Conservation (phyloP, 2,329 filamentous ascomycete genomes). For the Aspergillus japonicus region DNA sequence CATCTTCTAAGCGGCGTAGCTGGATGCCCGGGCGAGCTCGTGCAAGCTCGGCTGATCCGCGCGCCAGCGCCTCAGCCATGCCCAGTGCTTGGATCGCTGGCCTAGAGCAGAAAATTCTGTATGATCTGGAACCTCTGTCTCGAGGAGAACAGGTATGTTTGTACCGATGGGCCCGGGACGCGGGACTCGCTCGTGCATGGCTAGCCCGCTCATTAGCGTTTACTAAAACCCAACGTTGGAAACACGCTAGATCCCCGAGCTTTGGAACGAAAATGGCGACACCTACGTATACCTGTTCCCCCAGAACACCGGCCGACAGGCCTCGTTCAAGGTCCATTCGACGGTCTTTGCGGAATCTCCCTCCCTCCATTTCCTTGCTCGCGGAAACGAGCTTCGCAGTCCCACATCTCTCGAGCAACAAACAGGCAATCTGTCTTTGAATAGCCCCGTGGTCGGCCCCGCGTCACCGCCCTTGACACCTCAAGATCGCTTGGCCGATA, state of each 20-base stretch:
- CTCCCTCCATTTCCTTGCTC: slow-evolving; percentile 55
- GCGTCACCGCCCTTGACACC: slow-evolving; percentile 32
- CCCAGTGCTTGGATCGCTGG: slow-evolving; percentile 59
- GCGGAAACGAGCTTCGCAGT: slow-evolving; percentile 45
- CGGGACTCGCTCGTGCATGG: background rate
- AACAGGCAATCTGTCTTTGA: slow-evolving; percentile 32
- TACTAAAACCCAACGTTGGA: slow-evolving; percentile 13
- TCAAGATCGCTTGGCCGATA: slow-evolving; percentile 33
- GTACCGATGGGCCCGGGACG: background rate
- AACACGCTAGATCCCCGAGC: slow-evolving; percentile 50
- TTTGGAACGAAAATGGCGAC: slow-evolving; percentile 64
- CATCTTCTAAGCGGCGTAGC: slow-evolving; percentile 43
- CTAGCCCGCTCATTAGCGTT: background rate
- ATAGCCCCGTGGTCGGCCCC: slow-evolving; percentile 24
- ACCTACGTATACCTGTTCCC: slow-evolving; percentile 64
- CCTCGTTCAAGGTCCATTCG: slow-evolving; percentile 63
- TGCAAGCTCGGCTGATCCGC: slow-evolving; percentile 34
- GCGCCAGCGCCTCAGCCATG: slow-evolving; percentile 20
- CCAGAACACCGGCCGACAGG: slow-evolving; percentile 53
- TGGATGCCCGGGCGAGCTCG: slow-evolving; percentile 46
- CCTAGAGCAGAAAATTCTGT: slow-evolving; percentile 55
- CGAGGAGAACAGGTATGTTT: slow-evolving; percentile 53
- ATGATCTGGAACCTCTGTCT: slow-evolving; percentile 53
- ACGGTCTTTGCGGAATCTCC: slow-evolving; percentile 58
- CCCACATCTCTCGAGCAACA: slow-evolving; percentile 40